Evolutionary conservation across 2,329 filamentous ascomycete genomes (phyloP).

Genomic region (Cytospora mali): DNA sequence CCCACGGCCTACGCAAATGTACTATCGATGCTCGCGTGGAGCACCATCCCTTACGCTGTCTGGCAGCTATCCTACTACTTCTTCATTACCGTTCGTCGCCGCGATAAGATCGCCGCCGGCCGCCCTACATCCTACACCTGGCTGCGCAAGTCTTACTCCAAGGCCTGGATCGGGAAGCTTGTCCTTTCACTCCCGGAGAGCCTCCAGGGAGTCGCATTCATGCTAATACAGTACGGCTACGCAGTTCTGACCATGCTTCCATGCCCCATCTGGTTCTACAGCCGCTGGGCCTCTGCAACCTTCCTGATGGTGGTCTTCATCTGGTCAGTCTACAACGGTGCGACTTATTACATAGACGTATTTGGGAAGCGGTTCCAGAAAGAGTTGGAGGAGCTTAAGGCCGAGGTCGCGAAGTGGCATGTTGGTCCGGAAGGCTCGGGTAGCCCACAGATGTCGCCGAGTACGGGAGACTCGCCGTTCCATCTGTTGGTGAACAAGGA

Average conservation of each 20-base stretch:
- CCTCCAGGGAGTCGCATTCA: slow-evolving; percentile 88
- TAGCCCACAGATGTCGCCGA: slow-evolving; percentile 44
- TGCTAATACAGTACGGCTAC: slow-evolving; percentile 93
- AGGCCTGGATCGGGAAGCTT: slow-evolving; percentile 83
- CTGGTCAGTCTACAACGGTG: slow-evolving; percentile 96
- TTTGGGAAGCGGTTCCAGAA: slow-evolving; percentile 97
- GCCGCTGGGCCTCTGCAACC: slow-evolving; percentile 71
- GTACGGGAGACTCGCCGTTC: slow-evolving; percentile 29
- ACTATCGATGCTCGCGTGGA: slow-evolving; percentile 88
- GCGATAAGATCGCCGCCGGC: slow-evolving; percentile 93
- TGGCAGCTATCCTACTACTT: slow-evolving; percentile 96
- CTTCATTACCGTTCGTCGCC: slow-evolving; percentile 91
- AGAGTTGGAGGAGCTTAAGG: slow-evolving; percentile 85
- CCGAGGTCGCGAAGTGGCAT: slow-evolving; percentile 90
- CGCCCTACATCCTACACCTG: slow-evolving; percentile 97
- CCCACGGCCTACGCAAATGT: slow-evolving; percentile 78
- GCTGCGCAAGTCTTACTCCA: slow-evolving; percentile 88
- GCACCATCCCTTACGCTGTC: slow-evolving; percentile 84
- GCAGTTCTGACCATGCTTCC: slow-evolving; percentile 92
- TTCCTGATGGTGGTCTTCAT: slow-evolving; percentile 85
- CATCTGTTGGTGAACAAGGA: slow-evolving; percentile 23
- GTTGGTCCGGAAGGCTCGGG: slow-evolving; percentile 53
- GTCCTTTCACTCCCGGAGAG: slow-evolving; percentile 75
- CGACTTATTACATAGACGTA: slow-evolving; percentile 97
- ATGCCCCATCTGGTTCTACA: slow-evolving; percentile 94